Conservation (phyloP, 441 rosid genomes). For the Arabidopsis hybrid region DNA sequence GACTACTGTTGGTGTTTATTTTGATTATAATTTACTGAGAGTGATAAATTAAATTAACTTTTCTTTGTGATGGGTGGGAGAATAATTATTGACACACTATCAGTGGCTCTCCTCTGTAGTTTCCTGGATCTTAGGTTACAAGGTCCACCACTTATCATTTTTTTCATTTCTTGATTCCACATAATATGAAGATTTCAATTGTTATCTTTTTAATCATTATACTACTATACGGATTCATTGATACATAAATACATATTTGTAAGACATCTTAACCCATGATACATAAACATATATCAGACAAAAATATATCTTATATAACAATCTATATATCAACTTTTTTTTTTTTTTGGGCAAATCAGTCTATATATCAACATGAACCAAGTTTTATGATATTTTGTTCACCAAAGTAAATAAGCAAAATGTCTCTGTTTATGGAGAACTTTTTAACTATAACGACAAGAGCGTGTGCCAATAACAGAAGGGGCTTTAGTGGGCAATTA, state of each 20-base stretch:
- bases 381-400: not conserved
- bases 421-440: not conserved
- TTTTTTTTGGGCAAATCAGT: too few species aligned
- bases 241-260: not conserved
- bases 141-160: constrained; percentile 42
- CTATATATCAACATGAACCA: not conserved
- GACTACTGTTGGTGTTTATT: not conserved
- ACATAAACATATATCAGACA: not conserved
- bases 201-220: not conserved
- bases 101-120: constrained; percentile 39
- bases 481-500: constrained; percentile 24
- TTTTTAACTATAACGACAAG: constrained; percentile 13
- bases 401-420: not conserved
- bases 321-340: not conserved
- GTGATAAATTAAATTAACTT: constrained; percentile 20
- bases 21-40: constrained; percentile 12
- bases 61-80: constrained; percentile 41
- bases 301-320: not conserved
- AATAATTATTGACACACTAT: constrained; percentile 46
- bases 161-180: not conserved
- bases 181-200: not conserved
- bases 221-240: not conserved
- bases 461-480: constrained; percentile 28
- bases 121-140: constrained; percentile 40
- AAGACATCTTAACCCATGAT: not conserved